phyloP scores from a whole-genome alignment of 176 grass and related monocot genomes.

The Sorghum bicolor region Sorghum_bicolor_NCBIv3 NC_012873.2:65539501-65540000 shows the following conservation, averaged over 20 bases:
- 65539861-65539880: neutral
- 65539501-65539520: neutral
- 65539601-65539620: conserved; percentile 98
- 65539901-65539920: neutral
- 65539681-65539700: conserved; percentile 87
- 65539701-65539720: conserved; percentile 75
- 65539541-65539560: conserved; percentile 54
- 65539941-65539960: neutral
- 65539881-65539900: conserved; percentile 3
- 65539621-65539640: conserved; percentile 84
- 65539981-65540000: neutral
- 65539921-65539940: neutral
- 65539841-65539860: conserved; percentile 1
- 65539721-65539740: conserved; percentile 80
- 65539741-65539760: conserved; percentile 85
- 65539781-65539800: conserved; percentile 13
- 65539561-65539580: conserved; percentile 93
- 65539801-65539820: conserved; percentile 8
- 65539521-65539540: neutral
- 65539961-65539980: neutral
- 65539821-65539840: neutral
- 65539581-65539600: conserved; percentile 85
- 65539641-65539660: conserved; percentile 84
- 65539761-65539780: conserved; percentile 37
- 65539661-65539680: conserved; percentile 80